Conservation (phyloP, 768 basidiomycete genomes). For the Termitomyces sp. region DNA sequence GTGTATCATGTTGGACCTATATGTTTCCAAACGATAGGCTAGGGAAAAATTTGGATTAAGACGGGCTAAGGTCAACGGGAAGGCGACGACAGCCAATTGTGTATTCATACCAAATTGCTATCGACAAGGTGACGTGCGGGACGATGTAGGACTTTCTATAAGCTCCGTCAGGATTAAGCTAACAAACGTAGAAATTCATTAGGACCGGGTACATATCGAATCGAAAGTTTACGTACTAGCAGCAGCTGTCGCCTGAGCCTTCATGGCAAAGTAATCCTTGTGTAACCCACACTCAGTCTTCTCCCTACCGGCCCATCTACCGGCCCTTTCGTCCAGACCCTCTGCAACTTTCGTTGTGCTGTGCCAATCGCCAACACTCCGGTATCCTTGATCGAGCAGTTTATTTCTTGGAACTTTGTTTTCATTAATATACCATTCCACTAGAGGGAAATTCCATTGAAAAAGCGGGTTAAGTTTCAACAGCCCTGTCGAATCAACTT, state of each 20-base stretch:
- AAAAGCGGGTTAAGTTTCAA: conserved; percentile 94
- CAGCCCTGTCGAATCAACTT: conserved; percentile 85
- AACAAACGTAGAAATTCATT: not conserved
- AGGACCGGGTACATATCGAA: not conserved
- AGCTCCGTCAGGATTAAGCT: not conserved
- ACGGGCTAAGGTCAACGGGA: not conserved
- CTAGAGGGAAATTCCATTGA: conserved; percentile 77
- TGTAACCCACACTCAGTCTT: conserved; percentile 98
- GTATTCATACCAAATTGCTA: not conserved
- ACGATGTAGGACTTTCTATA: not conserved
- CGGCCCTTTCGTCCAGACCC: conserved; percentile 81
- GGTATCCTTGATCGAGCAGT: conserved; percentile 87
- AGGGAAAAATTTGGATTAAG: not conserved
- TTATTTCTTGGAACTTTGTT: conserved; percentile 86
- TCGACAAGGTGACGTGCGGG: not conserved
- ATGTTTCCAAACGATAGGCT: conserved; percentile 4
- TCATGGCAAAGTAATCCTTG: conserved; percentile 82
- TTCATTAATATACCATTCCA: conserved; percentile 78
- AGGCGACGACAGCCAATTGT: not conserved
- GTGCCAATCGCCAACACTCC: conserved; percentile 97
- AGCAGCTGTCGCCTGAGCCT: conserved; percentile 39
- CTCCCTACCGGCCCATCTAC: conserved; percentile 83
- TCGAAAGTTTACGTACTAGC: conserved; percentile 11
- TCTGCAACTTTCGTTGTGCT: conserved; percentile 71
- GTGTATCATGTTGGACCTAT: conserved; percentile 1